Conservation (phyloP, 371 early-diverging fungal species). For the Enteropsectra breve region DNA sequence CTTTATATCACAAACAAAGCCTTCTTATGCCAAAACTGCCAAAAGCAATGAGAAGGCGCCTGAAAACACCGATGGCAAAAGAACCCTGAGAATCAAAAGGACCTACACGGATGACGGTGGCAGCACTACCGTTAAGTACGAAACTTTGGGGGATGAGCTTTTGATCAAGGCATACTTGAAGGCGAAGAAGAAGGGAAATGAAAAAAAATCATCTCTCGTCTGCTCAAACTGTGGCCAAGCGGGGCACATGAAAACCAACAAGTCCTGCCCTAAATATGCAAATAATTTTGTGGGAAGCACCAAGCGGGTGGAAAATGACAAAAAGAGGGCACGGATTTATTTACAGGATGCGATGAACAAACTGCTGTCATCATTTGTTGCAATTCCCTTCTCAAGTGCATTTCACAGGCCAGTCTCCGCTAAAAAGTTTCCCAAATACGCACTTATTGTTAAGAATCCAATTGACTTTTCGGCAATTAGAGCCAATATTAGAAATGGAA, state of each 20-base stretch:
- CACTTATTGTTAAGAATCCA: constrained; percentile 48
- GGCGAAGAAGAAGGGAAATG: constrained; percentile 53
- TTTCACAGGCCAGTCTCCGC: constrained; percentile 60
- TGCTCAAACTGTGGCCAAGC: constrained; percentile 60
- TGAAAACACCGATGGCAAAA: not conserved
- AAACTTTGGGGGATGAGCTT: constrained; percentile 48
- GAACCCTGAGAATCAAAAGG: constrained; percentile 53
- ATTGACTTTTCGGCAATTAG: constrained; percentile 60
- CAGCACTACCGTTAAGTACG: constrained; percentile 35
- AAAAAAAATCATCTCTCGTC: constrained; percentile 50
- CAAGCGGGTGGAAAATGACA: constrained; percentile 44
- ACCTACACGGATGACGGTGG: constrained; percentile 36
- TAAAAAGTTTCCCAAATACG: constrained; percentile 61
- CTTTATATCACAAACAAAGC: constrained; percentile 59
- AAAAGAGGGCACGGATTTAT: constrained; percentile 46
- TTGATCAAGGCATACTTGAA: constrained; percentile 60
- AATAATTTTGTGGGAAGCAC: constrained; percentile 26
- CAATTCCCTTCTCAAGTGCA: constrained; percentile 54
- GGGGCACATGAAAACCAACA: constrained; percentile 62
- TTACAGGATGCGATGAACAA: constrained; percentile 46
- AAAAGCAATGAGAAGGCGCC: not conserved
- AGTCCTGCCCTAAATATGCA: constrained; percentile 58
- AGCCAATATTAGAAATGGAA: constrained; percentile 45
- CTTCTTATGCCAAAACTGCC: constrained; percentile 14
- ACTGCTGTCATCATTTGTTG: constrained; percentile 38